Base-by-base conservation (phyloP, 192 early-diverging fungal species). In the Gigaspora rosea region DNA sequence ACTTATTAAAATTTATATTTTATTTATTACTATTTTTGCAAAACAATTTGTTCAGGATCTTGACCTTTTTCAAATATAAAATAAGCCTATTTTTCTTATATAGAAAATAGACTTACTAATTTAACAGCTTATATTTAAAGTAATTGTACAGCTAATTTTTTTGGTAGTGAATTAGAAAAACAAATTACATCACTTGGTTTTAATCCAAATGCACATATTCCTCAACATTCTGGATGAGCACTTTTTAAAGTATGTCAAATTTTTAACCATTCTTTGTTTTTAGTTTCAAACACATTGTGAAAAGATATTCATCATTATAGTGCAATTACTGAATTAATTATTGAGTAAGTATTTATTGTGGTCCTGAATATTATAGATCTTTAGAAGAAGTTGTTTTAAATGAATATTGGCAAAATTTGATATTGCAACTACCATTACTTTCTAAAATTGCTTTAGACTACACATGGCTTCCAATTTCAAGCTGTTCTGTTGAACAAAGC, bases 1-100 rank as follows among this genome's bases (percentile, higher is more conserved):
- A 46, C 67, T 69, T 69, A 69, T 69, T 52, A 52, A 7, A 51
- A 69, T 69, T 46, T 65, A 65, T 36, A 46, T 46, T 12, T n/a
- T 8, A 27, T 63, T 63, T 58, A 58, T 58, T 18, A 7, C 57
- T 16, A 58, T 58, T 18, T 58, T 18, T 63, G 61, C 32, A 6
- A 65, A 46, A 65, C 35, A 36, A 65, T 65, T 65, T 2, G 12
- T 46, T 0, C 11, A 46, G 4, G 63, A 65, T 46, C 36, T 65
- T 46, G 63, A 65, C 36, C 46, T 65, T 65, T 65, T 65, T 46
- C 63, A 65, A 65, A 36, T 16, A 65, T 35, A 65, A 65, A 46
- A 65, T 5, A 65, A 65, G 36, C 35, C 36, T 46, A 4, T 65
- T 65, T 65, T 27, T 27, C 27, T 27, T 27, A 27, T 27, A 27